Percentiles rank a stretch among this genome's conserved stretches.
These are phyloP conservation scores for Breynia disticha DNA, from an alignment of 441 rosid species.

Conservation along the genomic window DNA sequence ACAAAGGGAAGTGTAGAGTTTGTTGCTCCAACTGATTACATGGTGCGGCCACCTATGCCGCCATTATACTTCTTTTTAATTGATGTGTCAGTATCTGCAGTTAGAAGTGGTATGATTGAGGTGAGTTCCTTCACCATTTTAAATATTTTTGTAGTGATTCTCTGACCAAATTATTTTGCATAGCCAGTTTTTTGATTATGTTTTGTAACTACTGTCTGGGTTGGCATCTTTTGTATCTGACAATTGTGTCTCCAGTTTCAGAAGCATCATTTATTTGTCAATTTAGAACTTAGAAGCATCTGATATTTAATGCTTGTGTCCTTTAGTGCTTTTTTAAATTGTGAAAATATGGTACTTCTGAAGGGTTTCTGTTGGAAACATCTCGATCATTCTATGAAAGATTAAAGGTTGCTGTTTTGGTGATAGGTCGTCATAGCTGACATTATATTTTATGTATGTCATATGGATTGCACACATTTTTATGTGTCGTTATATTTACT, in stretches of 20 bases:
- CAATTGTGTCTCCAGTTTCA: no score
- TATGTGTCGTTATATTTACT: not conserved
- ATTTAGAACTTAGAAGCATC: no score
- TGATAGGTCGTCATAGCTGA: not conserved
- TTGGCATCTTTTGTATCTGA: no score
- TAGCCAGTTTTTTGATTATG: not conserved
- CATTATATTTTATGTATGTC: not conserved
- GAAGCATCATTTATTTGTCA: no score
- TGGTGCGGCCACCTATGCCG: conserved; percentile 99
- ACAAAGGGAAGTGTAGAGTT: conserved; percentile 88
- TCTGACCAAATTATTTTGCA: not conserved
- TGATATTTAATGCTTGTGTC: no score
- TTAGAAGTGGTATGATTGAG: conserved; percentile 95
- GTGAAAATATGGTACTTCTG: no score
- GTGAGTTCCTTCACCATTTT: conserved; percentile 32
- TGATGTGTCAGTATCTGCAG: conserved; percentile 84
- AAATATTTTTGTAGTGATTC: not conserved
- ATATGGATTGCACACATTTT: not conserved
- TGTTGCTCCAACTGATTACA: conserved; percentile 97
- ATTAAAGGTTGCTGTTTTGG: not conserved
- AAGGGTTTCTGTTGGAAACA: no score
- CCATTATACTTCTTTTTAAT: conserved; percentile 93
- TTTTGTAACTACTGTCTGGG: no score
- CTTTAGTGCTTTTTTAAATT: no score
- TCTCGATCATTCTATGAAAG: no score